Base-by-base conservation (phyloP, 73 alveolate genomes). In the Paraurostyla sp. region DNA sequence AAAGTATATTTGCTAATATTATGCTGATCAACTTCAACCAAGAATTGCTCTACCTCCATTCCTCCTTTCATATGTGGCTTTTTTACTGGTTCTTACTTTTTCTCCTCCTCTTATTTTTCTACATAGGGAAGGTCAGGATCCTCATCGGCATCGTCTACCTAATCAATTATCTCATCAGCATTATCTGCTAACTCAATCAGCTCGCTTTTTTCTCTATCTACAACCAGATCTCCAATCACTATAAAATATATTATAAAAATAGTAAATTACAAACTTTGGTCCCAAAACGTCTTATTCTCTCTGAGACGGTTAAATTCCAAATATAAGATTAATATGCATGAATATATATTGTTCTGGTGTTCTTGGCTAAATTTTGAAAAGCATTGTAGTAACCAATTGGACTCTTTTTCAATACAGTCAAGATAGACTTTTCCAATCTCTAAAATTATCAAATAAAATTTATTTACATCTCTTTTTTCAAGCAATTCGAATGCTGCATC, bases 271-370 rank as follows among this genome's bases (percentile, higher is more conserved):
- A 42, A 4, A 84, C 71, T 40, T 85, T 38, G 45, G 80, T 92
- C 45, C 98, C 98, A 75, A 68, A 95, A 76, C 90, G 88, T 86
- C 92, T 46, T 22, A 98, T 56, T 92, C 99, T 94, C 84, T 90
- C 89, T 41, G 98, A 87, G 18, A 96, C 98, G n/a, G 95, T 93
- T 78, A 83, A 85, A 85, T 98, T 98, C 99, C 99, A 98, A 51
- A 98, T 84, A 88, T 95, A 98, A 83, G 99, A 95, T 89, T 98
- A 97, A 87, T 98, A 98, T 15, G 99, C 99, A 90, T 98, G 99
- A 22, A 97, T 93, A 85, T 95, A 98, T 27, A 96, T 58, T 45
- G 91, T 88, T 32, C 97, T 71, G 7, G 97, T 92, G 69, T 93
- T 91, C 48, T 98, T 85, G 13, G 97, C 86, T 16, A 96, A 71